Percentiles rank a stretch among this genome's conserved stretches.
Conservation (phyloP, 2,329 filamentous ascomycete genomes). For the Fusarium aywerte region DNA sequence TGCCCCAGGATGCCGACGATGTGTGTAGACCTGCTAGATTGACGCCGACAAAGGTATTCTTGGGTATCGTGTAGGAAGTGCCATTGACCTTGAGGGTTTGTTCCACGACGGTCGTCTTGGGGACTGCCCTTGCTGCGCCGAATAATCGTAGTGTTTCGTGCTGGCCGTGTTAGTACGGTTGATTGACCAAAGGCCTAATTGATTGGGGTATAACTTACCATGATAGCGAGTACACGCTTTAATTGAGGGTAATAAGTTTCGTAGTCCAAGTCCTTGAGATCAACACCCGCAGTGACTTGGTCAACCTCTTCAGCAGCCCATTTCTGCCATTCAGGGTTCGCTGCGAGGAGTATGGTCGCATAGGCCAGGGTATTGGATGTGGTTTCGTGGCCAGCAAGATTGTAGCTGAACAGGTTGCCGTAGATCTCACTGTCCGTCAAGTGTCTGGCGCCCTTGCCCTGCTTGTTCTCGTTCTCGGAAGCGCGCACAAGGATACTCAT, state of each 20-base stretch:
- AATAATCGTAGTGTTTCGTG: conserved; percentile 38
- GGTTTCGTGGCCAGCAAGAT: conserved; percentile 63
- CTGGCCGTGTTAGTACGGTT: neutral
- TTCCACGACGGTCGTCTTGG: conserved; percentile 31
- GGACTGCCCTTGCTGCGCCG: conserved; percentile 32
- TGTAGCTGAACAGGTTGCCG: conserved; percentile 61
- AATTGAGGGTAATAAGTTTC: conserved; percentile 35
- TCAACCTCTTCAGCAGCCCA: conserved; percentile 56
- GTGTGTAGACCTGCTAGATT: conserved; percentile 35
- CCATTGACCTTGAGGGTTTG: conserved; percentile 33
- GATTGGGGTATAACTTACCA: neutral
- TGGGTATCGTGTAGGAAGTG: conserved; percentile 28
- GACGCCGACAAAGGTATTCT: conserved; percentile 34
- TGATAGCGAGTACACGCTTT: conserved; percentile 36
- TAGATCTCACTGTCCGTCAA: conserved; percentile 58
- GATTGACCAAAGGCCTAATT: neutral
- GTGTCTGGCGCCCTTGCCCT: conserved; percentile 23
- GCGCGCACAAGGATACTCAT: conserved; percentile 40
- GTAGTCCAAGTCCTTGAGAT: conserved; percentile 31
- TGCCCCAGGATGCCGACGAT: conserved; percentile 34
- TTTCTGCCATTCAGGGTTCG: conserved; percentile 56
- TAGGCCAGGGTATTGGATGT: conserved; percentile 59
- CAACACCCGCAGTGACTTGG: conserved; percentile 19
- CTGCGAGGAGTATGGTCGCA: conserved; percentile 56
- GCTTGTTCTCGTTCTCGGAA: conserved; percentile 21